These are phyloP conservation scores for Marchantia paleacea DNA, from an alignment of 225 moss, liverwort and hornwort species.

Conservation along the genomic window DNA sequence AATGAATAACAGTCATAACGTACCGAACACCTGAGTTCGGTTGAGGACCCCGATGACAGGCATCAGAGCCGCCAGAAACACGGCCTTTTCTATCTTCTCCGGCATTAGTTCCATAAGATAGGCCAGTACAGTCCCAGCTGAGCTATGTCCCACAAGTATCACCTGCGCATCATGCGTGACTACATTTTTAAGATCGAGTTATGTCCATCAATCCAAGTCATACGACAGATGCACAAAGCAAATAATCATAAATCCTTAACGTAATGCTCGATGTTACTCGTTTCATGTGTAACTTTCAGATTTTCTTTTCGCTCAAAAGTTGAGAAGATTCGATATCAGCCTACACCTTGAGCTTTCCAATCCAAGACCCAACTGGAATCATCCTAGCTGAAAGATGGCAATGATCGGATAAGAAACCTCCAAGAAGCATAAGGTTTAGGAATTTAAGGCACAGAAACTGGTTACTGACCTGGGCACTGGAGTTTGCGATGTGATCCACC, in stretches of 20 bases:
- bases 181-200: neutral
- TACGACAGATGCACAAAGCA: neutral
- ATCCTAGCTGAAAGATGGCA: no score
- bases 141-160: constrained; percentile 70
- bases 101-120: constrained; percentile 54
- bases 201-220: neutral
- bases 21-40: no score
- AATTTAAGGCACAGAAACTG: no score
- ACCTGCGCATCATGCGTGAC: constrained; percentile 33
- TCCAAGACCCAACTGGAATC: no score
- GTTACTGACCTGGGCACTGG: neutral
- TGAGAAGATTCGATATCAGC: no score
- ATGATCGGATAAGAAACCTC: no score
- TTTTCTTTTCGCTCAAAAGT: no score
- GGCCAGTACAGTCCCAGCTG: constrained; percentile 59
- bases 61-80: constrained; percentile 57
- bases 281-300: no score
- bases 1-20: neutral
- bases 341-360: no score
- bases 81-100: constrained; percentile 52
- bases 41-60: constrained; percentile 48
- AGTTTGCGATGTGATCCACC: constrained; percentile 30
- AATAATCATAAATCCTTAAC: neutral
- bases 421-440: no score
- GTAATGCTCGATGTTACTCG: neutral